phyloP scores from a whole-genome alignment of 2,329 filamentous ascomycete species.

The Stylonectria norvegica region DNA sequence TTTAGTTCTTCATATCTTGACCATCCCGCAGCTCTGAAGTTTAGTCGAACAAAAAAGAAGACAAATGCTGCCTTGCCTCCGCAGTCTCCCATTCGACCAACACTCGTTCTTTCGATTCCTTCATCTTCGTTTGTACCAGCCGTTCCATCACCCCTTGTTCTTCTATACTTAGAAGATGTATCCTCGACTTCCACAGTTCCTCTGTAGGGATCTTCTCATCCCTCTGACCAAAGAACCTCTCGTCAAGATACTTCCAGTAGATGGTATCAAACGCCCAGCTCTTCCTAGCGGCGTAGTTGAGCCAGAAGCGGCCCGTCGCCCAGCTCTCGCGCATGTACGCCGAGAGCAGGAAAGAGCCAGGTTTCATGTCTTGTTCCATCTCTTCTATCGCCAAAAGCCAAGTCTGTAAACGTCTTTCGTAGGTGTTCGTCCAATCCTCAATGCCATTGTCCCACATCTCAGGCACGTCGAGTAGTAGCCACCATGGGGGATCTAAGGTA shows the following conservation, averaged over 20 bases:
- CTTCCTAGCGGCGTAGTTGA: conserved; percentile 35
- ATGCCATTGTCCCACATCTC: conserved; percentile 33
- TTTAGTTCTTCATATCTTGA: background rate
- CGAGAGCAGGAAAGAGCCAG: conserved; percentile 25
- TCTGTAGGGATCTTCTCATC: conserved; percentile 7
- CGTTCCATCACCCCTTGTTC: conserved; percentile 28
- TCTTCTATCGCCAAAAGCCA: conserved; percentile 33
- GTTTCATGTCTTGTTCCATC: conserved; percentile 5
- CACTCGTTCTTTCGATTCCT: conserved; percentile 21
- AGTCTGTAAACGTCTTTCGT: conserved; percentile 30
- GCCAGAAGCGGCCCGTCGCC: conserved; percentile 31
- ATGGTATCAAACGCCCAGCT: conserved; percentile 37
- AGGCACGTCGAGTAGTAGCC: conserved; percentile 33
- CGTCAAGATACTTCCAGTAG: conserved; percentile 36
- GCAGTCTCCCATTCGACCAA: conserved; percentile 26
- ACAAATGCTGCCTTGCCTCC: conserved; percentile 14
- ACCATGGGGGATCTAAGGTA: conserved; percentile 35
- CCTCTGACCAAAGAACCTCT: conserved; percentile 28
- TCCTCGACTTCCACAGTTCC: conserved; percentile 27
- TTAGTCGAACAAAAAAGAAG: conserved; percentile 17
- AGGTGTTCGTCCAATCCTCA: conserved; percentile 28
- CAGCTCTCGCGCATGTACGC: conserved; percentile 37
- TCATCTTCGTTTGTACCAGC: conserved; percentile 31
- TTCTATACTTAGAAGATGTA: conserved; percentile 25
- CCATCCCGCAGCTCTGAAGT: background rate